phyloP scores from a whole-genome alignment of 148 eudicot genomes.

The Vaccinium darrowii region DNA sequence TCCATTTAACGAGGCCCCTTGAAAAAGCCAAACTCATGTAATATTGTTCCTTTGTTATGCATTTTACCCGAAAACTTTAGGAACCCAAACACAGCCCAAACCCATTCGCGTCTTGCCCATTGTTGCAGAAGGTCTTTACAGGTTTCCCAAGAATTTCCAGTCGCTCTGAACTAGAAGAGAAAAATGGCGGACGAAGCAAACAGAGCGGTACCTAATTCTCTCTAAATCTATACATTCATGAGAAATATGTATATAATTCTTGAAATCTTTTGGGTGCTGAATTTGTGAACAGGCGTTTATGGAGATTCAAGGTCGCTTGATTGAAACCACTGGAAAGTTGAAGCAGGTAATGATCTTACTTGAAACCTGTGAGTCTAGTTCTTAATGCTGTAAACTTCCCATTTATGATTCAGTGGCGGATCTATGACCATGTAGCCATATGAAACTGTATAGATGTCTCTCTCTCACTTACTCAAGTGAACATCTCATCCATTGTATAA shows the following conservation, averaged over 20 bases:
- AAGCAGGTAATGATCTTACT: constrained; percentile 54
- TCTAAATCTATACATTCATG: neutral
- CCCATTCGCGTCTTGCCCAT: too few species aligned
- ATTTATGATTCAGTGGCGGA: neutral
- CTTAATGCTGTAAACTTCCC: neutral
- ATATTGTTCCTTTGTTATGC: too few species aligned
- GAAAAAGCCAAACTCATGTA: too few species aligned
- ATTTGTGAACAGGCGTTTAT: constrained; percentile 55
- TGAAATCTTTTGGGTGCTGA: neutral
- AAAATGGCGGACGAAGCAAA: constrained; percentile 86
- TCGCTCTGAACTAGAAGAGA: neutral
- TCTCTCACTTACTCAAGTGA: neutral
- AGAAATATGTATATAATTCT: neutral
- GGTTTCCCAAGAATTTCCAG: neutral
- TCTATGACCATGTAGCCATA: neutral
- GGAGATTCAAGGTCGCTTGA: constrained; percentile 89
- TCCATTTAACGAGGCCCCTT: too few species aligned
- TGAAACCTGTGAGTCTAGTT: neutral
- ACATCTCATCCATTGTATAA: neutral
- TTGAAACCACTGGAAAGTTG: constrained; percentile 73
- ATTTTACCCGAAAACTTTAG: too few species aligned
- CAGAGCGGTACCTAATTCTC: constrained; percentile 46
- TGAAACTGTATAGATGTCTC: neutral
- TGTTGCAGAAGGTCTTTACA: too few species aligned
- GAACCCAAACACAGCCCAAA: too few species aligned